Base-by-base conservation (phyloP, 768 basidiomycete species). In the Termitomyces sp. region DNA sequence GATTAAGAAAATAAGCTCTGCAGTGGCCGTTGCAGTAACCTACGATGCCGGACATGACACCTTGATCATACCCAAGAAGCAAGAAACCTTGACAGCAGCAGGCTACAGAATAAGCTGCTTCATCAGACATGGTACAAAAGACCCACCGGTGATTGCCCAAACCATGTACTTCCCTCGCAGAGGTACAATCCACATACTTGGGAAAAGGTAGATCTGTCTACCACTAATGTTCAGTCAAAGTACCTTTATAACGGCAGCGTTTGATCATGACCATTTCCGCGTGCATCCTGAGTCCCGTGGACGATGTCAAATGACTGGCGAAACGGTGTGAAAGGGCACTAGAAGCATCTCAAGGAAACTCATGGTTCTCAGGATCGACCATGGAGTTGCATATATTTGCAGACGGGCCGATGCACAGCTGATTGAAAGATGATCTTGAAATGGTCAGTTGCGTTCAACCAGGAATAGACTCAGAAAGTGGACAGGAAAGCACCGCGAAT, bases 11-110 rank as follows among this genome's bases (percentile, higher is more conserved):
- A 31, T 5, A 15, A 37, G 48, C 10, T 14, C 9, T 19, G 2
- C 28, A 38, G 26, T 17, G 48, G 31, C 11, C 44, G 64, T 30
- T 52, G 35, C 33, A 11, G 14, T 3, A 10, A 43, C 58, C 19
- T 23, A 74, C 74, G 35, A 75, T 72, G 9, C 74, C 73, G 31
- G 73, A 74, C 74, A 75, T 76, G 30, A 75, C 73, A 15, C 74
- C 74, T 58, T 74, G 72, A 60, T 74, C 73, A 57, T 75, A 74
- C 1, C 71, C 72, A 23, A 67, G 59, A 17, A 75, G 70, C 19
- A 74, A 60, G 57, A 75, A 73, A 1, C 73, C 74, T 57, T 72
- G 73, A 53, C 72, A 75, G 57, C 74, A 75, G 56, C 73, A 74
- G 38, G 73, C 73, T 73, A 33, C 15, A 40, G 30, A n/a, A 50